Base-by-base conservation (phyloP, 345 rosid genomes). In the Hibiscus tridactylites region DNA sequence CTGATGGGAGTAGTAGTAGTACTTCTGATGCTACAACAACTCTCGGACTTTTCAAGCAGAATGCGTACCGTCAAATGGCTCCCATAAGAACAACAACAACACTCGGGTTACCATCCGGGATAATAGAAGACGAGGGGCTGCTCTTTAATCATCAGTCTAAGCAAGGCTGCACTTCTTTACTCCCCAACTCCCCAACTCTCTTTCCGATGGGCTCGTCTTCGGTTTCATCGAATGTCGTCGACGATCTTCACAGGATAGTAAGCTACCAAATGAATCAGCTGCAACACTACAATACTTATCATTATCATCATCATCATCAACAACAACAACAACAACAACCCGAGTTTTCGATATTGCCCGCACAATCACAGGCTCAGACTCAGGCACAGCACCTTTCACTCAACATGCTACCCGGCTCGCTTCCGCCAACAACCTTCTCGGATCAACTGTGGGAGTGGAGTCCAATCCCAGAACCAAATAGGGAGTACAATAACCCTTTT, bases 401-500 rank as follows among this genome's bases (percentile, higher is more conserved):
- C 80, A 83, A 76, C 76, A 73, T 76, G 73, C 79, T 79, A n/a
- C 87, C 91, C 7, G 72, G 75, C 62, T 69, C 82, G 15, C 71
- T 82, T 61, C 87, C 85, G 31, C 87, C 84, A 21, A 68, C 79
- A 1, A 75, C 88, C 57, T 84, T 85, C 72, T 77, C 88, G 1
- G 92, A 88, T 80, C 66, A 86, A 63, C 53, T 88, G 74, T 90
- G 96, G 98, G 96, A 92, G 42, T 92, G 98, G 98, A 92, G 84
- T 76, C 92, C 89, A n/a, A 66, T 84, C 62, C 87, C 89, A 5
- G 93, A 92, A 50, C 84, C 83, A 24, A 80, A 67, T 79, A 81
- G 78, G 78, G 88, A 87, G 53, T 81, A 71, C 83, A 81, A 70
- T 71, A 81, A 78, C 69, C 83, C 88, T 39, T 92, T 92, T 82